phyloP scores from a whole-genome alignment of 768 basidiomycete species.

The Terana coerulea region DNA sequence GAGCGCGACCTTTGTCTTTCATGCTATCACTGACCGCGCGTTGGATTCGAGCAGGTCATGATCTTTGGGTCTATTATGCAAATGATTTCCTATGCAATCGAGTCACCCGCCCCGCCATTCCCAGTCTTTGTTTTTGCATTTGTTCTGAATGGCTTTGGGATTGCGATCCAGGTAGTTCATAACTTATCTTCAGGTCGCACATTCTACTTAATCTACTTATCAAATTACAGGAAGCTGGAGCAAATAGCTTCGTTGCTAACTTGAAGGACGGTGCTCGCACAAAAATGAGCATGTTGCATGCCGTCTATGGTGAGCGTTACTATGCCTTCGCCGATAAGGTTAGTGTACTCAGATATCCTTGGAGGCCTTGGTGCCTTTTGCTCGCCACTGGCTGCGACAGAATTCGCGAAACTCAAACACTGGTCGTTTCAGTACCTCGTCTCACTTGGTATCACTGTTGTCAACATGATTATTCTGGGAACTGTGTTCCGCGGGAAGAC shows the following conservation, averaged over 20 bases:
- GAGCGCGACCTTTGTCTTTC: too few relatives aligned
- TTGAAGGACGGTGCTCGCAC: constrained; percentile 48
- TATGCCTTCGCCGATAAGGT: background rate
- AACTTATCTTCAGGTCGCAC: background rate
- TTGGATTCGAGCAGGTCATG: background rate
- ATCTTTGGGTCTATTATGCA: constrained; percentile 44
- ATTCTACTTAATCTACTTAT: too few relatives aligned
- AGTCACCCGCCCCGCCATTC: constrained; percentile 56
- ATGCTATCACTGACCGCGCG: background rate
- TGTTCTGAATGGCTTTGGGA: constrained; percentile 45
- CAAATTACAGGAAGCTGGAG: constrained; percentile 71
- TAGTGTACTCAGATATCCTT: too few relatives aligned
- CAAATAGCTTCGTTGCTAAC: constrained; percentile 63
- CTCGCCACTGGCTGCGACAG: constrained; percentile 75
- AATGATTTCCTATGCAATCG: constrained; percentile 48
- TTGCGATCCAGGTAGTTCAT: constrained; percentile 37
- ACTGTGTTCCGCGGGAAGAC: constrained; percentile 61
- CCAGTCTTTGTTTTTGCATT: constrained; percentile 52
- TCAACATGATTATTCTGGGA: constrained; percentile 49
- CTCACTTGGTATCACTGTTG: constrained; percentile 59
- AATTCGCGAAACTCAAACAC: constrained; percentile 59
- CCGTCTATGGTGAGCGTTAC: constrained; percentile 46
- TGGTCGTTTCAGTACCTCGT: constrained; percentile 81
- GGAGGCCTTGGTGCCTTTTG: constrained; percentile 62
- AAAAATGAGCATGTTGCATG: constrained; percentile 68